A percentile compares a stretch with the other conserved stretches of the same genome.
Evolutionary conservation across 2,329 filamentous ascomycete species (phyloP).

Genomic region (Nigrograna mackinnonii): DNA sequence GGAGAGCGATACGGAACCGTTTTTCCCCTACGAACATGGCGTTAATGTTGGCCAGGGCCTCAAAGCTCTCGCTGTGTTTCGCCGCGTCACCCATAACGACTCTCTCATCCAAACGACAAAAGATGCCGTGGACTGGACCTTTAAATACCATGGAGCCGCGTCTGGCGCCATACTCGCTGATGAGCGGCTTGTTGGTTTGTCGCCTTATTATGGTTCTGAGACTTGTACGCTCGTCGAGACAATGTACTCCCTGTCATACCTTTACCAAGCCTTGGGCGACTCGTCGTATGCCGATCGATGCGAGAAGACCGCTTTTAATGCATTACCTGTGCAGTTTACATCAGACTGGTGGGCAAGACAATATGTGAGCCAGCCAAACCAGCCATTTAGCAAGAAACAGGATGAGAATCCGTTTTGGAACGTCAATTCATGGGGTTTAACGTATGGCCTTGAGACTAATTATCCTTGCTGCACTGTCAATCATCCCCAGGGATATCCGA

Average conservation of each 20-base stretch:
- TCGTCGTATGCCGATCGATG: conserved; percentile 55
- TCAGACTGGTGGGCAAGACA: conserved; percentile 61
- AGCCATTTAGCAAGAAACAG: no score
- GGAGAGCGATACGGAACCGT: no score
- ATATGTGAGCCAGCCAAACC: conserved; percentile 59
- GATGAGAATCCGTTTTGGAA: no score
- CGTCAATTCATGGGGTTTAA: conserved; percentile 33
- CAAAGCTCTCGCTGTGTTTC: no score
- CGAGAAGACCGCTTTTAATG: conserved; percentile 59
- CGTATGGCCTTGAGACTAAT: not conserved
- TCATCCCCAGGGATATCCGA: conserved; percentile 60
- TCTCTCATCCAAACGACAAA: conserved; percentile 44
- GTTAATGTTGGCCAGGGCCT: no score
- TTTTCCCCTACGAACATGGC: no score
- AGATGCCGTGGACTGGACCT: conserved; percentile 52
- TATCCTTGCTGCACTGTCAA: conserved; percentile 64
- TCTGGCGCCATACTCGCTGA: conserved; percentile 56
- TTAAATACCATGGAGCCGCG: conserved; percentile 51
- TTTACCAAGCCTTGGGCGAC: conserved; percentile 54
- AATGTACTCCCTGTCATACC: conserved; percentile 55
- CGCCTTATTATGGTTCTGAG: conserved; percentile 50
- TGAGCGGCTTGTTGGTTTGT: conserved; percentile 51
- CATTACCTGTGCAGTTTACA: conserved; percentile 55
- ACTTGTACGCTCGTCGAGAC: conserved; percentile 57
- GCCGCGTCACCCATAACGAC: conserved; percentile 44